Conservation (phyloP, 106 monocot genomes). For the Allium cepa region DNA sequence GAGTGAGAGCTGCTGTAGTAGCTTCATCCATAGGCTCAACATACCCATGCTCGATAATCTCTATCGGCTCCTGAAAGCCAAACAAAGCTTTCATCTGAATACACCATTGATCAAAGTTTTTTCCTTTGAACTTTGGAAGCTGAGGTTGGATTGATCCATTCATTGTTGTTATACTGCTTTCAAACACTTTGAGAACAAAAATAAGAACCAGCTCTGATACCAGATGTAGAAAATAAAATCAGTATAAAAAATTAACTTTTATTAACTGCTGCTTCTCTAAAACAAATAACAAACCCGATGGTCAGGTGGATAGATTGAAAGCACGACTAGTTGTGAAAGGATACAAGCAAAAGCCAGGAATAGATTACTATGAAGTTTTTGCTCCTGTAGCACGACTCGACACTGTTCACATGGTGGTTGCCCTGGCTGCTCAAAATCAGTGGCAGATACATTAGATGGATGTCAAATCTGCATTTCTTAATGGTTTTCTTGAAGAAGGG, state of each 20-base stretch:
- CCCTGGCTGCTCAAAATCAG: no score
- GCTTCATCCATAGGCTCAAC: background rate
- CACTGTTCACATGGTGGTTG: no score
- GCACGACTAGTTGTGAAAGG: no score
- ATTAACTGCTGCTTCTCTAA: background rate
- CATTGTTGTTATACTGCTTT: background rate
- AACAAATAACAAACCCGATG: no score
- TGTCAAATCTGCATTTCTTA: no score
- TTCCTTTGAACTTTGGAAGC: conserved; percentile 6
- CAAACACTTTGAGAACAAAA: background rate
- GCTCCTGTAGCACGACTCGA: no score
- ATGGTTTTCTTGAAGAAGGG: no score
- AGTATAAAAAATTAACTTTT: background rate
- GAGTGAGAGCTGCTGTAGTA: background rate
- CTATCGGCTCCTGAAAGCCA: conserved; percentile 2
- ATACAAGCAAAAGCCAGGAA: no score
- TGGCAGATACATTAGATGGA: no score
- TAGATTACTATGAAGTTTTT: no score
- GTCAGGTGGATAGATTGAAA: no score
- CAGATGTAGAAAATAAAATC: background rate
- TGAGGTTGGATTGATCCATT: conserved; percentile 3
- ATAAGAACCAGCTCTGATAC: background rate
- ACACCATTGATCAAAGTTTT: conserved; percentile 7
- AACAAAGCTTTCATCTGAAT: conserved; percentile 5
- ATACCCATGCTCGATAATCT: background rate